These are phyloP conservation scores for Nissolia schottii DNA, from an alignment of 306 rosid genomes.

Conservation along the genomic window DNA sequence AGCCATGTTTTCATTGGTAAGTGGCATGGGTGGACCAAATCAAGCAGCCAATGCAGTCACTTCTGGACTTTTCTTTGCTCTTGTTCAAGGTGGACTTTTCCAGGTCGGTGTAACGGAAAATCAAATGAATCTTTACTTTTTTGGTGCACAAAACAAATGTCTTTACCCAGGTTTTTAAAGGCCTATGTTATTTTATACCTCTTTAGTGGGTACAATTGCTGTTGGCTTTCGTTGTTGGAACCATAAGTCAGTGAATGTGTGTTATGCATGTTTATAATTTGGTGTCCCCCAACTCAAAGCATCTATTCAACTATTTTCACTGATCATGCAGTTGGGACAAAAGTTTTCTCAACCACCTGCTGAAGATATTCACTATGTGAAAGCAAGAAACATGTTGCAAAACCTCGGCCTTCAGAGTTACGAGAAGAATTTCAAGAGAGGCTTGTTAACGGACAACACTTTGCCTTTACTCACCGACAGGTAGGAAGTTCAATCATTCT, in stretches of 20 bases:
- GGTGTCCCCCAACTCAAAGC: neutral
- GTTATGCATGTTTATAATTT: neutral
- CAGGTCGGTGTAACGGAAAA: constrained; percentile 49
- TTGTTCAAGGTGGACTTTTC: constrained; percentile 94
- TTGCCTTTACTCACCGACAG: constrained; percentile 93
- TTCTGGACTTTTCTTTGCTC: constrained; percentile 93
- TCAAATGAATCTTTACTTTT: neutral
- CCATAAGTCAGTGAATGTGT: neutral
- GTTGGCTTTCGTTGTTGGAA: neutral
- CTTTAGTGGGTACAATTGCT: neutral
- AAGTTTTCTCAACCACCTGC: constrained; percentile 72
- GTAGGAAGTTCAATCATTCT: constrained; percentile 37
- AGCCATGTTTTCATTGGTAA: constrained; percentile 80
- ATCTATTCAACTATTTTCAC: constrained; percentile 8
- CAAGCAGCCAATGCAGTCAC: constrained; percentile 70
- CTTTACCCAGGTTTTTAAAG: neutral
- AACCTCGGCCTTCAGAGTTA: constrained; percentile 85
- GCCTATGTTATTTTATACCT: neutral
- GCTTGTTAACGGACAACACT: constrained; percentile 73
- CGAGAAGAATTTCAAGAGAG: constrained; percentile 90
- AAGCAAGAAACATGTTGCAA: constrained; percentile 72
- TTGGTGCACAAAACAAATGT: neutral
- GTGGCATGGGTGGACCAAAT: constrained; percentile 94
- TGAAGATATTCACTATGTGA: constrained; percentile 61
- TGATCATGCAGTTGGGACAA: constrained; percentile 65